Evolutionary conservation across 1,284 basidiomycete species (phyloP).

Genomic region (Cryptococcus amylolentus): DNA sequence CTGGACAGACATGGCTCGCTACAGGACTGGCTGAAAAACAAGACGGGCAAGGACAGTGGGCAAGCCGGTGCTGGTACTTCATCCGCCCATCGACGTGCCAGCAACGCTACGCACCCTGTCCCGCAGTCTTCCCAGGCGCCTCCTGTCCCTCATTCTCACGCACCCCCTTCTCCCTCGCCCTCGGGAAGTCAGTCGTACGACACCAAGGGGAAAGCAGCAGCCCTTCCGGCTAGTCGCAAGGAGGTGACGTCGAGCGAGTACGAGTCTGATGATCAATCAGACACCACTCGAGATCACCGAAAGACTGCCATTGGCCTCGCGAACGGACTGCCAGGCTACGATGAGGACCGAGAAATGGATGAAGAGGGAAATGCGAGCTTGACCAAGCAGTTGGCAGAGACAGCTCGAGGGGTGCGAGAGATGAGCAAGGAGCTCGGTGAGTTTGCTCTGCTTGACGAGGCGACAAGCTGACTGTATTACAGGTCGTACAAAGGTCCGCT

Average conservation of each 20-base stretch:
- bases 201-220: constrained; percentile 7
- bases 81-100: constrained; percentile 1
- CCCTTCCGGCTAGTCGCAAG: constrained; percentile 11
- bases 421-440: constrained; percentile 97
- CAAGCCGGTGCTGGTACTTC: background rate
- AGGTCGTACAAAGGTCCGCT: constrained; percentile 88
- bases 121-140: constrained; percentile 4
- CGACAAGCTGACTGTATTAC: constrained; percentile 5
- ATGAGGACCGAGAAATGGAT: constrained; percentile 35
- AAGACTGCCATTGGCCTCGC: background rate
- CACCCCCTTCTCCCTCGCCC: constrained; percentile 3
- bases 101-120: constrained; percentile 13
- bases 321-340: constrained; percentile 7
- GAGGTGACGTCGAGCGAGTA: constrained; percentile 25
- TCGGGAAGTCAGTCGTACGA: constrained; percentile 1
- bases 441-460: constrained; percentile 36
- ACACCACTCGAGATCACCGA: too few relatives aligned
- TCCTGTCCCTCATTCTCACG: constrained; percentile 1
- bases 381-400: constrained; percentile 91
- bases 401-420: constrained; percentile 92
- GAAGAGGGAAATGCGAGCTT: constrained; percentile 65
- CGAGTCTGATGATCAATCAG: constrained; percentile 32
- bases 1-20: constrained; percentile 49
- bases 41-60: background rate
- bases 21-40: constrained; percentile 40